phyloP scores from a whole-genome alignment of 805 yeast genomes.

The Candida germanica region DNA sequence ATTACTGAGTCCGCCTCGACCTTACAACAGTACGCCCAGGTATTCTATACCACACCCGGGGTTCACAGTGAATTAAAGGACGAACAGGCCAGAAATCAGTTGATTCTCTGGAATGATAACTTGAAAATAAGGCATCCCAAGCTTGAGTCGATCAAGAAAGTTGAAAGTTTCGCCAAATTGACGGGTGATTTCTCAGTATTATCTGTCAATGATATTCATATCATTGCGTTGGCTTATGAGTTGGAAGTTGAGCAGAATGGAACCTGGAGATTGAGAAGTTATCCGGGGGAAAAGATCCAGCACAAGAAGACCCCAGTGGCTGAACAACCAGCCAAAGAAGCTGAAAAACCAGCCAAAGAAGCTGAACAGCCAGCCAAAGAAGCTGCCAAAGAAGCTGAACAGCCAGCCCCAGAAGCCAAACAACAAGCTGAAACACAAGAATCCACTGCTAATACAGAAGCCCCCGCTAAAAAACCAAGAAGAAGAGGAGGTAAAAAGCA shows the following conservation, averaged over 20 bases:
- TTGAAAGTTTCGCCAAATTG: slow-evolving; percentile 70
- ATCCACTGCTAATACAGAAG: too few relatives aligned
- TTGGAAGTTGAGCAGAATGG: slow-evolving; percentile 71
- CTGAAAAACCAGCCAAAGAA: slow-evolving; percentile 8
- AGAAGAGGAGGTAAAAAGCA: slow-evolving; percentile 68
- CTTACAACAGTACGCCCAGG: slow-evolving; percentile 63
- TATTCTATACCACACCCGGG: slow-evolving; percentile 88
- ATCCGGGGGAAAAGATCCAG: slow-evolving; percentile 61
- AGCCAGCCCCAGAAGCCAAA: slow-evolving; percentile 6
- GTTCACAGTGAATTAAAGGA: slow-evolving; percentile 85
- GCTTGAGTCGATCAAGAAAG: slow-evolving; percentile 57
- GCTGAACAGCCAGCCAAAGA: slow-evolving; percentile 7
- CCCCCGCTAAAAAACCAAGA: slow-evolving; percentile 28
- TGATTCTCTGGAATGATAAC: slow-evolving; percentile 75
- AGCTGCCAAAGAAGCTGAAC: slow-evolving; percentile 12
- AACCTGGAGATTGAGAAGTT: slow-evolving; percentile 64
- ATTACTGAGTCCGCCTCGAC: slow-evolving; percentile 80
- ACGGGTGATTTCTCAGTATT: slow-evolving; percentile 92
- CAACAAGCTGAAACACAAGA: slow-evolving; percentile 2
- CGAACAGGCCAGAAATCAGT: slow-evolving; percentile 75
- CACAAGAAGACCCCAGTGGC: slow-evolving; percentile 12
- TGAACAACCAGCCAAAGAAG: slow-evolving; percentile 9
- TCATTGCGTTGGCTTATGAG: slow-evolving; percentile 88
- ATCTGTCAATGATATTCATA: slow-evolving; percentile 87
- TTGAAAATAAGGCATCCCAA: slow-evolving; percentile 76